Evolutionary conservation across 192 early-diverging fungal genomes (phyloP).

Genomic region (Helicostylum pulchrum): DNA sequence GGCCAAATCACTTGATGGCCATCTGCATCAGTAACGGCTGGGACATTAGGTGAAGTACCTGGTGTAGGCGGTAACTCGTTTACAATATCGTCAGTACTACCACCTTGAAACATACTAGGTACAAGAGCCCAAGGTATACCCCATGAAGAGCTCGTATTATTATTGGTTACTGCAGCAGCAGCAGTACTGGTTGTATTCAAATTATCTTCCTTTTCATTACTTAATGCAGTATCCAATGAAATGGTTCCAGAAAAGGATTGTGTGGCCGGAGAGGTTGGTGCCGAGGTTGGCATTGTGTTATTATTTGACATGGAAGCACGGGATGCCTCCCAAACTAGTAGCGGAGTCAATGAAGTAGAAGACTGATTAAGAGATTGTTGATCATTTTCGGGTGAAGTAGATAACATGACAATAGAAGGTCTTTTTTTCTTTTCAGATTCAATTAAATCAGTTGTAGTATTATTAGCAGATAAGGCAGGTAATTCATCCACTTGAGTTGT

Average conservation of each 20-base stretch:
- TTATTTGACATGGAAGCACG: background rate
- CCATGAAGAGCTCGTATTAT: constrained; percentile 13
- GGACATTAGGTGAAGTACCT: constrained; percentile 1
- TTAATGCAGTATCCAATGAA: no score
- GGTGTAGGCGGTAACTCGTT: constrained; percentile 1
- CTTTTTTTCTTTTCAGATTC: background rate
- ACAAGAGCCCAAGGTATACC: constrained; percentile 39
- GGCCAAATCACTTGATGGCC: constrained; percentile 33
- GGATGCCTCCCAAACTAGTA: constrained; percentile 28
- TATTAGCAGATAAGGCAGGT: background rate
- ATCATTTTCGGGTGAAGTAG: constrained; percentile 5
- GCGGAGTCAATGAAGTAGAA: constrained; percentile 26
- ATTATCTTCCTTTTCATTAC: no score
- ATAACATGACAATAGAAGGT: constrained; percentile 14
- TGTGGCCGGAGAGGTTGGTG: background rate
- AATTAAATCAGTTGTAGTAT: background rate
- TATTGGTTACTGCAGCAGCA: background rate
- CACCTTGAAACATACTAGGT: constrained; percentile 36
- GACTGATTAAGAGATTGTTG: constrained; percentile 10
- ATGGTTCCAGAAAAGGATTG: constrained; percentile 4
- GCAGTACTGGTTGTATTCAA: background rate
- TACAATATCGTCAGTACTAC: background rate
- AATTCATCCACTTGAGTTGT: background rate
- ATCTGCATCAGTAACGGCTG: constrained; percentile 8
- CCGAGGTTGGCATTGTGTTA: background rate